Evolutionary conservation across 2,329 filamentous ascomycete genomes (phyloP).

Genomic region (Monilinia polystroma): DNA sequence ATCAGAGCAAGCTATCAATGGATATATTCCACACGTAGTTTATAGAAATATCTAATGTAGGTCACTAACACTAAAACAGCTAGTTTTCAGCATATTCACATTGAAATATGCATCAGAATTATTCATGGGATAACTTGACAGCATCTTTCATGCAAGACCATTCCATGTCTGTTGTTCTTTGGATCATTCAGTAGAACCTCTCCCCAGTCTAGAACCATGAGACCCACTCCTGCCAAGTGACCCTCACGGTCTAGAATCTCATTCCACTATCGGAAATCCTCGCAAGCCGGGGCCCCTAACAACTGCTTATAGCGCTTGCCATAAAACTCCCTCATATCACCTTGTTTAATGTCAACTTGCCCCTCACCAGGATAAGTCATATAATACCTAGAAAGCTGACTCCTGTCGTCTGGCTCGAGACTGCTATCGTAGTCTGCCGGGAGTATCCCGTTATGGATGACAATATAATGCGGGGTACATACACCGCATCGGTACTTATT

Average conservation of each 20-base stretch:
- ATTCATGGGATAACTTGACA: no score
- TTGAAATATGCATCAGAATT: no score
- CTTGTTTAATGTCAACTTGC: neutral
- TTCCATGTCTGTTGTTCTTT: no score
- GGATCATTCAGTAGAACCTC: no score
- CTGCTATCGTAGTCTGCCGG: neutral
- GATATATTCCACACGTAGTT: no score
- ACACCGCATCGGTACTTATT: neutral
- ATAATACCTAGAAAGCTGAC: neutral
- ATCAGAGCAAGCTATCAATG: no score
- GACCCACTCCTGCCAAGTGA: neutral
- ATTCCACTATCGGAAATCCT: neutral
- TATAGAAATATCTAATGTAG: no score
- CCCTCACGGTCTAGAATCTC: neutral
- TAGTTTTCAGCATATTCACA: no score
- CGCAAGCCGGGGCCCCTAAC: neutral
- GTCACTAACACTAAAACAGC: no score
- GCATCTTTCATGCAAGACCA: no score
- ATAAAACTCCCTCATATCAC: neutral
- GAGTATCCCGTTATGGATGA: neutral
- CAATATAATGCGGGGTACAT: constrained; percentile 12
- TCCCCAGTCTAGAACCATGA: neutral
- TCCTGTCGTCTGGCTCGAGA: constrained; percentile 1
- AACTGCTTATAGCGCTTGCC: neutral
- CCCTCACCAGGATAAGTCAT: neutral